Conservation (phyloP, 306 rosid genomes). For the Cucumis sativus region Cucumber_9930_V3 NC_026660.2:1817001-1817500, state of each 20-base stretch:
- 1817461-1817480: conserved; percentile 6
- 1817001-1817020: not conserved
- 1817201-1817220: conserved; percentile 86
- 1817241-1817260: not conserved
- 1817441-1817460: conserved; percentile 75
- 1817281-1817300: not conserved
- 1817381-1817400: conserved; percentile 87
- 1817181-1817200: conserved; percentile 93
- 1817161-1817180: conserved; percentile 92
- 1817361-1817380: conserved; percentile 79
- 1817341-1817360: conserved; percentile 86
- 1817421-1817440: conserved; percentile 93
- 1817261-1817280: not conserved
- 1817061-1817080: not conserved
- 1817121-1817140: conserved; percentile 45
- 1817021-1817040: not conserved
- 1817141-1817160: conserved; percentile 86
- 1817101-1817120: not conserved
- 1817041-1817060: not conserved
- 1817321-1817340: not conserved
- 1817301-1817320: not conserved
- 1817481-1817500: not conserved
- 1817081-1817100: not conserved
- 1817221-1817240: conserved; percentile 6
- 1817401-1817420: conserved; percentile 79